phyloP scores from a whole-genome alignment of 2,329 filamentous ascomycete species.

The Fusarium vanettenii region DNA sequence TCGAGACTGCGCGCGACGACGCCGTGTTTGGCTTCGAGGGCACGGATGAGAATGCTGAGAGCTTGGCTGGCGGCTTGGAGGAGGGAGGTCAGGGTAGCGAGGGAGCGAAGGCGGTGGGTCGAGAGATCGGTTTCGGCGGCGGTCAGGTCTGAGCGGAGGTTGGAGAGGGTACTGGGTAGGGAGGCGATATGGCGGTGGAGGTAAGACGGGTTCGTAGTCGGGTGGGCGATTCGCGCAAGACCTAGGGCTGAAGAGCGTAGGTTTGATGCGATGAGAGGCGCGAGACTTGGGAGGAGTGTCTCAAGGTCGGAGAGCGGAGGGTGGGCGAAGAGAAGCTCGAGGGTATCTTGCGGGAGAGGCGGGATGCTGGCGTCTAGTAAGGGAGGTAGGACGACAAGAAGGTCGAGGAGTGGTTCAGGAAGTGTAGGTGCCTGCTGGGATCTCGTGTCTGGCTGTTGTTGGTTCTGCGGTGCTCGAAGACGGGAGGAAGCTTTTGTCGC shows the following conservation, averaged over 20 bases:
- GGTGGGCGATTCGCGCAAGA: slow-evolving; percentile 61
- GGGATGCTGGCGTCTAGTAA: slow-evolving; percentile 54
- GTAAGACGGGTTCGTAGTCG: slow-evolving; percentile 64
- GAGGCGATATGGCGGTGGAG: slow-evolving; percentile 68
- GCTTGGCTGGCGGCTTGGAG: slow-evolving; percentile 54
- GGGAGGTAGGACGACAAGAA: slow-evolving; percentile 66
- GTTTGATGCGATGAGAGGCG: slow-evolving; percentile 59
- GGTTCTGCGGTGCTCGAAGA: slow-evolving; percentile 29
- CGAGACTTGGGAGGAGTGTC: slow-evolving; percentile 60
- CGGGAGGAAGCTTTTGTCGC: slow-evolving; percentile 43
- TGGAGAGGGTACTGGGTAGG: slow-evolving; percentile 55
- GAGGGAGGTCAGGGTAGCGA: slow-evolving; percentile 52
- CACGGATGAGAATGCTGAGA: slow-evolving; percentile 58
- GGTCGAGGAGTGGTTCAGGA: slow-evolving; percentile 61
- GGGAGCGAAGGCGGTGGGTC: slow-evolving; percentile 52
- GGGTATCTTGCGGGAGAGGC: slow-evolving; percentile 50
- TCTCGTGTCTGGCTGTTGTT: slow-evolving; percentile 36
- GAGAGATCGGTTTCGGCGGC: slow-evolving; percentile 50
- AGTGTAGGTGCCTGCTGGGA: slow-evolving; percentile 40
- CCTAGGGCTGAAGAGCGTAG: slow-evolving; percentile 61
- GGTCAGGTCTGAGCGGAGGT: slow-evolving; percentile 50
- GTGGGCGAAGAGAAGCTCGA: slow-evolving; percentile 59
- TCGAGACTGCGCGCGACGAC: slow-evolving; percentile 62
- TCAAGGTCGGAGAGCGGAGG: slow-evolving; percentile 63
- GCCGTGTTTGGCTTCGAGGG: slow-evolving; percentile 67